Evolutionary conservation across 2,329 filamentous ascomycete species (phyloP).

Genomic region (Plectosphaerella sp.): DNA sequence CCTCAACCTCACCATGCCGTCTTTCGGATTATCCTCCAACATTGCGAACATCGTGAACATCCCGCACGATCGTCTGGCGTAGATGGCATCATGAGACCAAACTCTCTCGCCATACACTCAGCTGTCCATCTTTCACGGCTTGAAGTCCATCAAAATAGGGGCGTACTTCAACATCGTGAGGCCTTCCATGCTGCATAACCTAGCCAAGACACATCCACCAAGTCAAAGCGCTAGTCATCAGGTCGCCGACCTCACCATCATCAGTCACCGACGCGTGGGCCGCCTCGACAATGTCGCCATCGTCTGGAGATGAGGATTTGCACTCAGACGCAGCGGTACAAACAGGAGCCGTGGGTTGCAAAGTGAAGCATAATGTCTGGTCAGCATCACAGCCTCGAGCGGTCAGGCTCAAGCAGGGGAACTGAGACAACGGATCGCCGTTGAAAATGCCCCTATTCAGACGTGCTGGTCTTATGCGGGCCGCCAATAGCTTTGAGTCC

Average conservation of each 20-base stretch:
- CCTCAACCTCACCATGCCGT: not conserved
- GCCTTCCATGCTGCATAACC: not conserved
- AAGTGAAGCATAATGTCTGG: not conserved
- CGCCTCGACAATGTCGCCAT: constrained; percentile 1
- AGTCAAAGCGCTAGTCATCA: not conserved
- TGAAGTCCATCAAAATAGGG: not conserved
- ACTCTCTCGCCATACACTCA: not conserved
- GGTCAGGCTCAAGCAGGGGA: too few species aligned
- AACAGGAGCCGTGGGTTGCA: not conserved
- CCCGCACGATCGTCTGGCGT: not conserved
- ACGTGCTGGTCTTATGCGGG: too few species aligned
- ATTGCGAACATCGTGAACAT: too few species aligned
- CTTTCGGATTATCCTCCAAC: not conserved
- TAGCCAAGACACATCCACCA: too few species aligned
- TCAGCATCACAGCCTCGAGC: too few species aligned
- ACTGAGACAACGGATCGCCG: too few species aligned
- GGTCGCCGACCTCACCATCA: not conserved
- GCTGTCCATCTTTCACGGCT: not conserved
- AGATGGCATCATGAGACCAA: constrained; percentile 3
- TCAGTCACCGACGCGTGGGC: not conserved
- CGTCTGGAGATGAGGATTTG: constrained; percentile 1
- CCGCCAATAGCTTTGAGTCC: too few species aligned
- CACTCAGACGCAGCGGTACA: not conserved
- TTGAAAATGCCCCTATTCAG: too few species aligned
- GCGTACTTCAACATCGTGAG: not conserved